Conservation (phyloP, 306 rosid genomes). For the Dryas octopetala region DNA sequence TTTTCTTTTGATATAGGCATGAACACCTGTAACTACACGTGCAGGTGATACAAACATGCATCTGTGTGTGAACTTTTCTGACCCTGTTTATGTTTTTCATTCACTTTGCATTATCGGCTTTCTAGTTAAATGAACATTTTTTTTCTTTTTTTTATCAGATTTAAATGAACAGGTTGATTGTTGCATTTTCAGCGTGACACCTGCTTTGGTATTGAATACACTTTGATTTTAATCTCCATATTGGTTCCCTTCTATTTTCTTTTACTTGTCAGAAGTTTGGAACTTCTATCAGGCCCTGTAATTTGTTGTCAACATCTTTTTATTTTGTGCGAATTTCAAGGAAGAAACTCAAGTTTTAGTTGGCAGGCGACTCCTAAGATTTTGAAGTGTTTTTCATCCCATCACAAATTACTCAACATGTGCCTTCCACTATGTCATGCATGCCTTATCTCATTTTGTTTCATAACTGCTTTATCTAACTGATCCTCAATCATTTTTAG, state of each 20-base stretch:
- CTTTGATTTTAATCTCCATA: neutral
- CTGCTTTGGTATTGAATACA: neutral
- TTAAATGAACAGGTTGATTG: neutral
- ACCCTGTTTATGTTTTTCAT: neutral
- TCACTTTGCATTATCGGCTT: neutral
- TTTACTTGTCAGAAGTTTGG: neutral
- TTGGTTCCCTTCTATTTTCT: neutral
- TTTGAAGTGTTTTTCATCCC: neutral
- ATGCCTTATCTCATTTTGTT: neutral
- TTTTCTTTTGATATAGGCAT: neutral
- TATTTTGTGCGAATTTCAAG: neutral
- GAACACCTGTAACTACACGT: neutral
- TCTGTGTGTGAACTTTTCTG: neutral
- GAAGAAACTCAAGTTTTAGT: neutral
- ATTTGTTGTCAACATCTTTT: neutral
- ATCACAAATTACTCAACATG: neutral
- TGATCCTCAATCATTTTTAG: neutral
- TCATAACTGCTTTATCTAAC: neutral
- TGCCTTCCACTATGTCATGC: neutral
- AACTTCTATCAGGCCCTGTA: neutral
- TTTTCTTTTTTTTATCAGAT: neutral
- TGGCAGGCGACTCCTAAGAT: no score
- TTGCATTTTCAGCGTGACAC: neutral
- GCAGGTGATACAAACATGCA: neutral
- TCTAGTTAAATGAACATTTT: neutral